Percentiles rank a stretch among this genome's conserved stretches.
Conservation (phyloP, 176 grass and related monocot genomes). For the Eremochloa ophiuroides region DNA sequence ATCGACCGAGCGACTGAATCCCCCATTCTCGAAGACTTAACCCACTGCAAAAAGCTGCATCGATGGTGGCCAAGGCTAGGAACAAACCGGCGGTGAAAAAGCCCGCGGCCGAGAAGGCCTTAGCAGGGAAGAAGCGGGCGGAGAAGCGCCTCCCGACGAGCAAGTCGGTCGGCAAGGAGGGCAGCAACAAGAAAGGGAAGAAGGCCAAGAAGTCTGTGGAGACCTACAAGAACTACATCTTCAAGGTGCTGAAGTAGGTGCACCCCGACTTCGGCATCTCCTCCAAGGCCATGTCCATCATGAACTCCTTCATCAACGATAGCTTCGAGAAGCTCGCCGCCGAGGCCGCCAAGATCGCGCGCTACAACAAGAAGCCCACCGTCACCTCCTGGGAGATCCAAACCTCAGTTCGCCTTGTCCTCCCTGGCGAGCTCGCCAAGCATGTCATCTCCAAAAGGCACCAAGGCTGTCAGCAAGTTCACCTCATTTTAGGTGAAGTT, state of each 20-base stretch:
- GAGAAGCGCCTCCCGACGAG: not conserved
- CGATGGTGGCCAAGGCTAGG: conserved; percentile 20
- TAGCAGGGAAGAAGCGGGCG: not conserved
- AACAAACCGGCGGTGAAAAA: conserved; percentile 29
- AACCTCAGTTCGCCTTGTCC: conserved; percentile 27
- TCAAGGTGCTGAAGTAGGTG: conserved; percentile 79
- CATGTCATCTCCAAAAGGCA: conserved; percentile 49
- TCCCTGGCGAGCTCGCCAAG: conserved; percentile 48
- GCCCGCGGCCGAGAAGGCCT: not conserved
- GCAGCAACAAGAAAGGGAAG: conserved; percentile 27
- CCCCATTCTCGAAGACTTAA: not conserved
- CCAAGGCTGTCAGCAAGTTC: conserved; percentile 51
- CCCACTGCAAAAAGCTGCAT: not conserved
- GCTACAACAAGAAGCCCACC: conserved; percentile 83
- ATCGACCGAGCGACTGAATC: not conserved
- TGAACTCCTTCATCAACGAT: conserved; percentile 84
- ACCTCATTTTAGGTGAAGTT: not conserved
- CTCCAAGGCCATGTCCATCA: conserved; percentile 73
- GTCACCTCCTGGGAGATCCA: conserved; percentile 23
- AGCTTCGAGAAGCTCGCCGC: conserved; percentile 67
- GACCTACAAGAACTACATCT: conserved; percentile 98
- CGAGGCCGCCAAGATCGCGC: conserved; percentile 40
- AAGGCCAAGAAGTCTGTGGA: conserved; percentile 56
- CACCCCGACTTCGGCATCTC: conserved; percentile 70
- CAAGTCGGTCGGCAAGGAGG: conserved; percentile 29